Evolutionary conservation across 352 stramenopile species (phyloP), one percentile per base, ranked within the genome.

Genomic region (Pythium biforme): DNA sequence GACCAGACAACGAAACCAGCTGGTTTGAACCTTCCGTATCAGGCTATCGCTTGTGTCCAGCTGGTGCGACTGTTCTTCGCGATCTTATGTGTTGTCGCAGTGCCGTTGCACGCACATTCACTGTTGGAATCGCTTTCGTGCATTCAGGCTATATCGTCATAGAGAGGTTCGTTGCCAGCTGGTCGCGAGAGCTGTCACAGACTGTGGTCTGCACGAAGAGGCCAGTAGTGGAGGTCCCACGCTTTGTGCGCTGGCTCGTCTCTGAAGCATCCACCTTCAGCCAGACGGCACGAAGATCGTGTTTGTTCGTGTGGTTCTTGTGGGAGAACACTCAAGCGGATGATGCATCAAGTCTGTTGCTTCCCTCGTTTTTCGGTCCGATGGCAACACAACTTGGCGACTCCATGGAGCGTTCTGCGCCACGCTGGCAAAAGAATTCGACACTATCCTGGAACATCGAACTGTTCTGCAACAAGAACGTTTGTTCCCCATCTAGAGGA

Each of bases 211-310:
- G 22, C 17, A 50, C 17, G 25, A 47, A 33, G 23, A 57, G 51
- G 22, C 51, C 33, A 41, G 27, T 34, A 39, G 23, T 56, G 29
- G 14, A 2, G 51, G 23, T 52, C 34, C 59, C 29, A 66, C 59
- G 54, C 59, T 66, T 46, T 29, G 12, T 12, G 37, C 19, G 11
- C 34, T 55, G 59, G 59, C 59, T 66, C 59, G 59, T 66, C 59
- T 66, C 59, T 66, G 59, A 50, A 39, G 56, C 17, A 26, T 45
- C 9, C 23, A n/a, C 22, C 22, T 19, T 51, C 20, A 26, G 14
- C 25, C 26, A 37, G 26, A 20, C 26, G 17, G 22, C 45, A 14
- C 26, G 9, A 53, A 39, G 25, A 53, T 53, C 26, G 47, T 53
- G 25, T 23, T 53, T 23, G 12, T 20, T 27, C 4, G 11, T 43